phyloP scores from a whole-genome alignment of 495 filamentous ascomycete species.

The Penicillium verhagenii region DNA sequence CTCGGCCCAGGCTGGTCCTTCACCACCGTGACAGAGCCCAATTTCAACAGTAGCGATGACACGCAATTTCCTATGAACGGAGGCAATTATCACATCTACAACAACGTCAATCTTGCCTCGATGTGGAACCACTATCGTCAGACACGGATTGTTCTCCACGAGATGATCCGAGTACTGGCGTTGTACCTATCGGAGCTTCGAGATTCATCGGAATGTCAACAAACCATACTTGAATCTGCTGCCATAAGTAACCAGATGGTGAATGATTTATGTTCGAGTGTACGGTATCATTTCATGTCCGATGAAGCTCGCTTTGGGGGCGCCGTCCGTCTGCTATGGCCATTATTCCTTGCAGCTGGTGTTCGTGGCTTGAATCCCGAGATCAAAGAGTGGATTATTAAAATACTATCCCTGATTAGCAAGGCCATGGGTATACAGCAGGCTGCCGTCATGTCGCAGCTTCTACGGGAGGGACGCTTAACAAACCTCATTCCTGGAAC shows the following conservation, averaged over 20 bases:
- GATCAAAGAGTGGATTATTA: slow-evolving; percentile 8
- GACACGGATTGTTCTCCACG: slow-evolving; percentile 12
- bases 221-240: slow-evolving; percentile 7
- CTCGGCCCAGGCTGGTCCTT: slow-evolving; percentile 5
- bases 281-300: slow-evolving; percentile 12
- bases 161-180: slow-evolving; percentile 12
- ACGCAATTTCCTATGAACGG: background rate
- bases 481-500: background rate
- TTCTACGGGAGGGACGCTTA: background rate
- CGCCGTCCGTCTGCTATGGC: slow-evolving; percentile 11
- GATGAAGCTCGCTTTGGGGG: slow-evolving; percentile 9
- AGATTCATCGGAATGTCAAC: background rate
- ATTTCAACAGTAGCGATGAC: background rate
- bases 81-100: slow-evolving; percentile 8
- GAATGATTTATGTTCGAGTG: slow-evolving; percentile 16
- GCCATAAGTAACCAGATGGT: slow-evolving; percentile 9
- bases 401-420: slow-evolving; percentile 6
- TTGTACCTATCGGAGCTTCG: background rate
- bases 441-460: slow-evolving; percentile 5
- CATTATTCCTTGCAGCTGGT: slow-evolving; percentile 18
- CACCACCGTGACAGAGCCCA: background rate
- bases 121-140: slow-evolving; percentile 20
- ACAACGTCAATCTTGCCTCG: background rate
- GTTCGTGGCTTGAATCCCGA: background rate
- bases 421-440: slow-evolving; percentile 8